phyloP scores from a whole-genome alignment of 2,329 filamentous ascomycete genomes.

The Tympanopsis confertula region DNA sequence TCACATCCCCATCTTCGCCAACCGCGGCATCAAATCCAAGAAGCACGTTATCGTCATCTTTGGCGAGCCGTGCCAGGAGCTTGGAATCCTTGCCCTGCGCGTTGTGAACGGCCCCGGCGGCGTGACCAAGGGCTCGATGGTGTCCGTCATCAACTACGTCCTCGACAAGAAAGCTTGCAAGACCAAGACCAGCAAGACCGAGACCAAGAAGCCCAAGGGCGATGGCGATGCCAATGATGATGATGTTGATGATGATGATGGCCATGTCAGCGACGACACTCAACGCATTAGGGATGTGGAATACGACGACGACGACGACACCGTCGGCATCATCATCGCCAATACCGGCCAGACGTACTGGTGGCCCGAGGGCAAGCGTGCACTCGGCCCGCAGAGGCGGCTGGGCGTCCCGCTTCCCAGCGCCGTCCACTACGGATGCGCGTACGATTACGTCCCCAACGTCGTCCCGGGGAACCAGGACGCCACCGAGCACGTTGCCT shows the following conservation, averaged over 20 bases:
- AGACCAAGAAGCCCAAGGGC: conserved; percentile 5
- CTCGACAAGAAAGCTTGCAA: conserved; percentile 18
- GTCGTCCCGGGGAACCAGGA: conserved; percentile 46
- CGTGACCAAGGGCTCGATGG: conserved; percentile 57
- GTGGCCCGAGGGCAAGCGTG: conserved; percentile 51
- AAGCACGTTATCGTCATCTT: conserved; percentile 63
- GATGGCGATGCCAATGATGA: conserved; percentile 2
- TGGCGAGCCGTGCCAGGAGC: conserved; percentile 59
- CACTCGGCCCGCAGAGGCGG: conserved; percentile 48
- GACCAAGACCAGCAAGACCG: conserved; percentile 2
- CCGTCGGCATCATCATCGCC: conserved; percentile 58
- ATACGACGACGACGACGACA: conserved; percentile 14
- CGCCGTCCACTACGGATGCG: conserved; percentile 43
- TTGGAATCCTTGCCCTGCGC: conserved; percentile 66
- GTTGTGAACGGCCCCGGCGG: conserved; percentile 51
- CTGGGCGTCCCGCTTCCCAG: conserved; percentile 47
- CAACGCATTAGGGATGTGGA: conserved; percentile 4
- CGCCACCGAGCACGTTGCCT: conserved; percentile 48
- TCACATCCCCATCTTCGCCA: conserved; percentile 57
- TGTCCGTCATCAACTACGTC: conserved; percentile 46
- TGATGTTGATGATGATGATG: too few species aligned
- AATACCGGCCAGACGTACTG: conserved; percentile 71
- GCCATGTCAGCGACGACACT: too few species aligned
- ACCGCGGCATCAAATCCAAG: conserved; percentile 36
- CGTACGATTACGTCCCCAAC: conserved; percentile 44